A percentile compares a stretch with the other conserved stretches of the same genome.
These are phyloP conservation scores for Isoetes taiwanensis DNA, from an alignment of 75 land plant species.

Conservation along the genomic window DNA sequence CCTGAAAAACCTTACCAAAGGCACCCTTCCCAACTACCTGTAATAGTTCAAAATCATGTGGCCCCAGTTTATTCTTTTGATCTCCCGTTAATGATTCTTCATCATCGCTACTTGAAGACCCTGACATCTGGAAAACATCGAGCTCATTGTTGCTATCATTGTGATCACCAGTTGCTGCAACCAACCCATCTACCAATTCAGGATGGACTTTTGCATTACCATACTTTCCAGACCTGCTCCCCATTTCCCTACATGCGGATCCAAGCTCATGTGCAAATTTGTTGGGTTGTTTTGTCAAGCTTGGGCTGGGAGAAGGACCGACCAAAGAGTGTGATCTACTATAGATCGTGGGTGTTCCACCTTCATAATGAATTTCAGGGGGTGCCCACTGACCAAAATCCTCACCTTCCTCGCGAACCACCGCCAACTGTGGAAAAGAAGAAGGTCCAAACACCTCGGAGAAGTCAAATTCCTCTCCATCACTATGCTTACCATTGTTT, in stretches of 20 bases:
- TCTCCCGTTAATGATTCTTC: conserved; percentile 2
- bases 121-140: background rate
- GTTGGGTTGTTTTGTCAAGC: conserved; percentile 31
- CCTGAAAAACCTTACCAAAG: conserved; percentile 74
- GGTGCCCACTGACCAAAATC: conserved; percentile 7
- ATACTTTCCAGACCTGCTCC: conserved; percentile 33
- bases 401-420: conserved; percentile 6
- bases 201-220: conserved; percentile 28
- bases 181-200: conserved; percentile 1
- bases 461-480: conserved; percentile 47
- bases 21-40: conserved; percentile 78
- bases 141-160: background rate
- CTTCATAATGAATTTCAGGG: conserved; percentile 4
- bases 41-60: conserved; percentile 82
- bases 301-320: conserved; percentile 49
- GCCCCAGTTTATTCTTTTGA: conserved; percentile 26
- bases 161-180: background rate
- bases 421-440: conserved; percentile 9
- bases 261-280: too few relatives aligned
- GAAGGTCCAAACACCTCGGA: conserved; percentile 62
- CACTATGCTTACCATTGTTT: background rate
- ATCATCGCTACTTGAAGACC: conserved; percentile 12
- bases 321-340: conserved; percentile 83
- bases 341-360: conserved; percentile 44
- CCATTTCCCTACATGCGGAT: too few relatives aligned